Evolutionary conservation across 83 land plant species (phyloP).

Genomic region (Picea abies): DNA sequence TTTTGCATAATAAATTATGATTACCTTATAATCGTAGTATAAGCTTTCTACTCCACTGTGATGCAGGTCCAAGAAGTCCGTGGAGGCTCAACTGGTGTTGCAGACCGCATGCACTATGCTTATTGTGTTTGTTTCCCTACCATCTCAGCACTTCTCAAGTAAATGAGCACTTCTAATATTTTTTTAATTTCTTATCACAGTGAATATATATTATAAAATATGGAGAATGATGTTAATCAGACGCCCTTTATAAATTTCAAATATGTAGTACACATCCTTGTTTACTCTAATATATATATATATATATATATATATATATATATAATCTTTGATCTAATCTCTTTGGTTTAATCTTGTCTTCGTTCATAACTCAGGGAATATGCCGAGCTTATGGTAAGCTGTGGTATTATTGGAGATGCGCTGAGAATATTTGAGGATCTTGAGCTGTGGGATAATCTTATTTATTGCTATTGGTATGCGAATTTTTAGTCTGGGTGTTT

Average conservation of each 20-base stretch:
- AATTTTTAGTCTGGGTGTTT: background rate
- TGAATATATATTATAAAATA: background rate
- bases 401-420: slow-evolving; percentile 92
- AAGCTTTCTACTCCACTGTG: background rate
- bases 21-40: background rate
- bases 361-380: slow-evolving; percentile 52
- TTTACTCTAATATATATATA: no score
- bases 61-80: slow-evolving; percentile 52
- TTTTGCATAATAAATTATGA: background rate
- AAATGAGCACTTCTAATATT: slow-evolving; percentile 14
- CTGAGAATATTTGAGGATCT: slow-evolving; percentile 85
- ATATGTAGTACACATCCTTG: no score
- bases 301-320: no score
- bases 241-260: background rate
- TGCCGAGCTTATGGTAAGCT: slow-evolving; percentile 82
- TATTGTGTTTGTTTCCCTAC: slow-evolving; percentile 72
- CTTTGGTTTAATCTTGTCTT: background rate
- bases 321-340: background rate
- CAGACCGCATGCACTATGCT: slow-evolving; percentile 60
- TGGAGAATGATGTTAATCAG: background rate
- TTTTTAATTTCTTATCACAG: background rate
- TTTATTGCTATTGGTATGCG: slow-evolving; percentile 78
- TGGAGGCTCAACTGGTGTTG: slow-evolving; percentile 41
- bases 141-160: slow-evolving; percentile 80
- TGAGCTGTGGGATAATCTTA: slow-evolving; percentile 95